These are phyloP conservation scores for Mucor lusitanicus DNA, from an alignment of 371 early-diverging fungal genomes.

Conservation along the genomic window DNA sequence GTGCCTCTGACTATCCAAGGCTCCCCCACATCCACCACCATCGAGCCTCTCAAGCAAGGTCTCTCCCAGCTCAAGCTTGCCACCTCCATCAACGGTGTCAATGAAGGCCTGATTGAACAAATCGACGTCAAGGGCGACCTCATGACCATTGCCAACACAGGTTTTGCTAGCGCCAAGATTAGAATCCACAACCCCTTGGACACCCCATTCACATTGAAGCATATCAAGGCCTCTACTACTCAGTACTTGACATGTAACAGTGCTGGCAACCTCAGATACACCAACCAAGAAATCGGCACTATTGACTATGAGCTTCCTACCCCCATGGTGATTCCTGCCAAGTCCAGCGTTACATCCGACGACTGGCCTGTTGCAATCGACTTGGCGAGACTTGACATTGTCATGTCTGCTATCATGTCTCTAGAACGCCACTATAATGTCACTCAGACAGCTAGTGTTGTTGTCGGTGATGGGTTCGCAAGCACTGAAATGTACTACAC, in stretches of 20 bases:
- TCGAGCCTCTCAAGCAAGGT: constrained; percentile 48
- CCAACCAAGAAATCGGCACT: constrained; percentile 12
- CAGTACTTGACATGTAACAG: constrained; percentile 2
- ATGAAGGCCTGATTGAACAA: constrained; percentile 30
- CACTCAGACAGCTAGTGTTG: constrained; percentile 23
- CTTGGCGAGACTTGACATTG: background rate
- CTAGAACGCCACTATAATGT: constrained; percentile 11
- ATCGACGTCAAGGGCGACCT: constrained; percentile 15
- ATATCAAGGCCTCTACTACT: constrained; percentile 29
- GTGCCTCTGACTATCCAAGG: constrained; percentile 51
- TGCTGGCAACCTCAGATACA: background rate
- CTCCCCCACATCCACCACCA: constrained; percentile 32
- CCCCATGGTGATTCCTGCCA: constrained; percentile 22
- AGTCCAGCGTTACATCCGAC: constrained; percentile 1
- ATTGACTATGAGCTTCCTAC: constrained; percentile 23
- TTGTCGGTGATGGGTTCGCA: constrained; percentile 30
- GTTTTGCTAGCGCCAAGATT: constrained; percentile 28
- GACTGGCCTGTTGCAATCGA: constrained; percentile 11
- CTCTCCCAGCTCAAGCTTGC: constrained; percentile 39
- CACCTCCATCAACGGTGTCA: constrained; percentile 42
- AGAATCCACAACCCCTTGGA: constrained; percentile 52
- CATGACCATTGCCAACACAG: background rate
- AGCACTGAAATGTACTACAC: constrained; percentile 25
- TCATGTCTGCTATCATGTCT: constrained; percentile 6
- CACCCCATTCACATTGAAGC: constrained; percentile 32